Base-by-base conservation (phyloP, 2,329 filamentous ascomycete genomes). In the Aspergillus sp. region DNA sequence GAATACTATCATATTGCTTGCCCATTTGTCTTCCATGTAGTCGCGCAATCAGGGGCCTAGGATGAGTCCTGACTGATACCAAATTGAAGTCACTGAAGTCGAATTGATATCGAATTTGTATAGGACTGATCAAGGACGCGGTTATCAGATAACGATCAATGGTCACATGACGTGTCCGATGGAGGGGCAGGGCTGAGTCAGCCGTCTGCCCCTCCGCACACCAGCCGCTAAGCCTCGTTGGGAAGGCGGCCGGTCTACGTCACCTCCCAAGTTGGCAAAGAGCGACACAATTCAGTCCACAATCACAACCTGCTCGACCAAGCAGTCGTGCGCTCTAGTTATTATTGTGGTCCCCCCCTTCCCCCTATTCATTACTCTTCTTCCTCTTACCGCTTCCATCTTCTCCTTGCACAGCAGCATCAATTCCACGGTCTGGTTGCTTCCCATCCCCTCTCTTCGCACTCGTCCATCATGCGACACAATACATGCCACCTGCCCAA, bases 401-500 rank as follows among this genome's bases (percentile, higher is more conserved):
- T 1, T 14, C 16, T n/a, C 14, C 16, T n/a, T 42, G 16, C 16
- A 6, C 36, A 42, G 36, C 36, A n/a, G 36, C 14, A n/a, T n/a
- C 16, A 42, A n/a, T 14, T 42, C 16, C 14, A n/a, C 6, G 6
- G 2, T 7, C 16, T 16, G 14, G 14, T 16, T 6, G 12, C 4
- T 42, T 42, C 16, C 12, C 14, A 42, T n/a, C 14, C 36, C 14
- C 36, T 42, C 36, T n/a, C 32, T 14, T 36, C 32, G 32, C 20
- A 18, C 49, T 47, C 32, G 7, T 20, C 59, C 65, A 63, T 36
- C 55, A 74, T 75, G 71, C 65, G 63, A 49, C 57, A 73, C 61
- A 64, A 61, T 49, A 66, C 60, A 46, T 71, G 74, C 60, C 85
- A 90, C 74, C 82, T 98, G 66, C 94, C 94, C 52, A 96, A 97